Percentiles rank a stretch among this genome's conserved stretches.
phyloP scores from a whole-genome alignment of 1,284 basidiomycete genomes.

The Tilletiaria anomala region DNA sequence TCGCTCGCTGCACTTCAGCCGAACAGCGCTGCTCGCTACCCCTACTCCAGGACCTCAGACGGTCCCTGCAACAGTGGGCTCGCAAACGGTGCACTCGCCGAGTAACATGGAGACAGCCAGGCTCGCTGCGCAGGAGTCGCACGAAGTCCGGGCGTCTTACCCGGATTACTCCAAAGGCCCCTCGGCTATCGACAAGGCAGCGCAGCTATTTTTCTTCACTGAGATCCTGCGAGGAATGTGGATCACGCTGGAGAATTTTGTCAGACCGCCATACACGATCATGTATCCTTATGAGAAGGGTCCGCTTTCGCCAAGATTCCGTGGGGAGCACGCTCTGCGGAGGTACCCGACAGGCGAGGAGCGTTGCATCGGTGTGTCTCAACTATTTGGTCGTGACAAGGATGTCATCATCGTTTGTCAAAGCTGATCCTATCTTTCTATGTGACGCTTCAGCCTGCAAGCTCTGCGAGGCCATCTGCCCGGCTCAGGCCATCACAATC shows the following conservation, averaged over 20 bases:
- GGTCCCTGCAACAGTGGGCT: too few relatives aligned
- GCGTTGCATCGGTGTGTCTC: slow-evolving; percentile 93
- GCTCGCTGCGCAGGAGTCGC: background rate
- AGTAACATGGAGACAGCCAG: too few relatives aligned
- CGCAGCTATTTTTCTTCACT: slow-evolving; percentile 92
- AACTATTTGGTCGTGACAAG: too few relatives aligned
- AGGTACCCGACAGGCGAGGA: slow-evolving; percentile 97
- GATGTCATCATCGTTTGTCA: too few relatives aligned
- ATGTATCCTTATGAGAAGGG: slow-evolving; percentile 71
- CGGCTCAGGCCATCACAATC: slow-evolving; percentile 97
- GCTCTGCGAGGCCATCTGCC: slow-evolving; percentile 97
- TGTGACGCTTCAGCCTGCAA: too few relatives aligned
- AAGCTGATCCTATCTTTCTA: too few relatives aligned
- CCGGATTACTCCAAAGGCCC: slow-evolving; percentile 52
- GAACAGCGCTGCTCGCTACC: too few relatives aligned
- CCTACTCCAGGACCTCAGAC: too few relatives aligned
- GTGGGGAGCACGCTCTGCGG: slow-evolving; percentile 95
- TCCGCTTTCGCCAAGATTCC: slow-evolving; percentile 89
- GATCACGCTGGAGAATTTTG: slow-evolving; percentile 97
- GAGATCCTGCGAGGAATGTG: slow-evolving; percentile 97
- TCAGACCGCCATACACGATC: slow-evolving; percentile 83
- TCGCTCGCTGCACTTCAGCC: too few relatives aligned
- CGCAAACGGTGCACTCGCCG: too few relatives aligned
- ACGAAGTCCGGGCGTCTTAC: slow-evolving; percentile 3
- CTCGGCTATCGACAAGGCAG: slow-evolving; percentile 62